A percentile compares a stretch with the other conserved stretches of the same genome.
These are phyloP conservation scores for Maudiozyma pseudohumilis DNA, from an alignment of 805 yeast genomes.

Conservation along the genomic window DNA sequence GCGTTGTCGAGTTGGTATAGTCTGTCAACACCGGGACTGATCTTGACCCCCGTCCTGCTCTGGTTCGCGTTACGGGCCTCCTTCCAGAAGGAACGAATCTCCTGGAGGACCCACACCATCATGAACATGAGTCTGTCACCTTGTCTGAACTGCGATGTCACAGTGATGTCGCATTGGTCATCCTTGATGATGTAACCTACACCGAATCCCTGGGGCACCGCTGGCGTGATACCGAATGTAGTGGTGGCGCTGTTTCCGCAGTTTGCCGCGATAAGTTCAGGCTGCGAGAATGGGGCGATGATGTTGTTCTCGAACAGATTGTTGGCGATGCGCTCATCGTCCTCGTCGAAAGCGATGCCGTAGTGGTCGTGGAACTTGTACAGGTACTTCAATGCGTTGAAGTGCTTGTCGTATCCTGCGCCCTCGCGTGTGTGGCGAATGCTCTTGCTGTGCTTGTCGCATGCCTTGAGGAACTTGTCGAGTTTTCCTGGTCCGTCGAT, in stretches of 20 bases:
- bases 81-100: constrained; percentile 41
- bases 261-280: constrained; percentile 49
- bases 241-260: constrained; percentile 89
- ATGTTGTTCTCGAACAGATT: constrained; percentile 36
- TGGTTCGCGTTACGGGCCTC: constrained; percentile 6
- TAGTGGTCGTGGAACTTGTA: constrained; percentile 34
- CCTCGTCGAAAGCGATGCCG: constrained; percentile 20
- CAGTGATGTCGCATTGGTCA: constrained; percentile 70
- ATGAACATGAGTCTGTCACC: constrained; percentile 71
- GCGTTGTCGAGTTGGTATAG: constrained; percentile 32
- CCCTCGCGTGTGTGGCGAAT: constrained; percentile 49
- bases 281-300: constrained; percentile 31
- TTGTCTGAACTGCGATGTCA: constrained; percentile 81
- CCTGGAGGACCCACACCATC: constrained; percentile 55
- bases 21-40: constrained; percentile 23
- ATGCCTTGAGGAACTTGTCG: constrained; percentile 38
- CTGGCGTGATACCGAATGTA: constrained; percentile 85
- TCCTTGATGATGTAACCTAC: constrained; percentile 80
- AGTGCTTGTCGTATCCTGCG: constrained; percentile 62
- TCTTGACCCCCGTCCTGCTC: constrained; percentile 15
- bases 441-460: constrained; percentile 40
- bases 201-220: constrained; percentile 83
- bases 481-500: constrained; percentile 37
- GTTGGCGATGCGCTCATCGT: constrained; percentile 30
- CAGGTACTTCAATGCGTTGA: constrained; percentile 51